phyloP scores from a whole-genome alignment of 345 rosid species.

The Streptanthus diversifolius region DNA sequence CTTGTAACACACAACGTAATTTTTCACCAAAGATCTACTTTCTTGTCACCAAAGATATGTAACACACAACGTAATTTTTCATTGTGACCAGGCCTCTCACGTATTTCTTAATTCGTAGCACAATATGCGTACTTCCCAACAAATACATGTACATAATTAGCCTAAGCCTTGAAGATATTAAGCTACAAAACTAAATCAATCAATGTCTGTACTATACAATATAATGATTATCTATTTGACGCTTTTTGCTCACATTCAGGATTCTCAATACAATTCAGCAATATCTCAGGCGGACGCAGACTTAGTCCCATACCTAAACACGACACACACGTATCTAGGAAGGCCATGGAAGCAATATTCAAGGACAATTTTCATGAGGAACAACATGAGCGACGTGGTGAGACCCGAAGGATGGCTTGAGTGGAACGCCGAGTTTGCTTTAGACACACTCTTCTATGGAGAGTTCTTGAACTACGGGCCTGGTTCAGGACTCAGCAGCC shows the following conservation, averaged over 20 bases:
- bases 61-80: background rate
- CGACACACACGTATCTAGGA: conserved; percentile 68
- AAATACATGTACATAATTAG: background rate
- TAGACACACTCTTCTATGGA: conserved; percentile 64
- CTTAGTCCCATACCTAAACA: conserved; percentile 43
- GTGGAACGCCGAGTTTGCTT: conserved; percentile 60
- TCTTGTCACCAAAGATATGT: background rate
- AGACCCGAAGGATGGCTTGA: conserved; percentile 85
- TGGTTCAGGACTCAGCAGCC: conserved; percentile 45
- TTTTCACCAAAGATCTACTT: too few relatives aligned
- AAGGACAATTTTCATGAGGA: conserved; percentile 72
- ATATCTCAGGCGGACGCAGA: conserved; percentile 65
- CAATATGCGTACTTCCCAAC: background rate
- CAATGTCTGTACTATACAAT: background rate
- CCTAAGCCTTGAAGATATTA: background rate
- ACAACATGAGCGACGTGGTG: conserved; percentile 49
- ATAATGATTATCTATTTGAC: background rate
- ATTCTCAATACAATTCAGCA: conserved; percentile 86
- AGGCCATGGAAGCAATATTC: conserved; percentile 89
- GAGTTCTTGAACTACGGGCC: conserved; percentile 74
- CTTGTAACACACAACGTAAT: background rate
- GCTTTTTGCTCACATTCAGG: conserved; percentile 38
- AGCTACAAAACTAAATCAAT: background rate
- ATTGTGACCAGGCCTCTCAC: background rate
- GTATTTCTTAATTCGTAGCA: background rate